Conservation (phyloP, 2,329 filamentous ascomycete genomes). For the Immersiporthe knoxdaviesiana region DNA sequence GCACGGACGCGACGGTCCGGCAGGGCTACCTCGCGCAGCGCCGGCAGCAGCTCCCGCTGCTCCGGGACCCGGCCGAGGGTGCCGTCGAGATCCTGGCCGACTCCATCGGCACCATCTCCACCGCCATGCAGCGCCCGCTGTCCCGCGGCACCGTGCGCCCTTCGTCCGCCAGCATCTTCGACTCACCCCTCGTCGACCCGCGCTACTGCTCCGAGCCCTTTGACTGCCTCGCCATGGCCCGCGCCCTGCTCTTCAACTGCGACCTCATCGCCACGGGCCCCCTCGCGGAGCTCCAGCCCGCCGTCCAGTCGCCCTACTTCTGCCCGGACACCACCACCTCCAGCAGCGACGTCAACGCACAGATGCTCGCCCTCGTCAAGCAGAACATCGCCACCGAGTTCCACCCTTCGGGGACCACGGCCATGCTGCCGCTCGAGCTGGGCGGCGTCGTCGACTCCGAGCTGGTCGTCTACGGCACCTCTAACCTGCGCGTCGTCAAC, state of each 20-base stretch:
- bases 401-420: conserved; percentile 32
- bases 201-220: conserved; percentile 51
- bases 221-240: conserved; percentile 50
- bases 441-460: conserved; percentile 49
- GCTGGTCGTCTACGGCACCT: conserved; percentile 51
- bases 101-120: conserved; percentile 33
- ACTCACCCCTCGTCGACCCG: conserved; percentile 56
- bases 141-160: conserved; percentile 53
- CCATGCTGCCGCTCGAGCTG: conserved; percentile 27
- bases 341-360: conserved; percentile 39
- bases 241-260: conserved; percentile 50
- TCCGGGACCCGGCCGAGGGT: conserved; percentile 40
- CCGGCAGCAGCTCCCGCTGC: conserved; percentile 40
- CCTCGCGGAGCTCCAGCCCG: conserved; percentile 32
- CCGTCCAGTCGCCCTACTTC: conserved; percentile 44
- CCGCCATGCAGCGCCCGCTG: conserved; percentile 33
- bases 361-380: conserved; percentile 43
- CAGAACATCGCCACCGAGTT: conserved; percentile 33
- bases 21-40: conserved; percentile 32
- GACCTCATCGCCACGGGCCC: conserved; percentile 35
- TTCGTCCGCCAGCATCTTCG: conserved; percentile 47
- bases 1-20: conserved; percentile 28
- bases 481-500: conserved; percentile 50
- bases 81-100: conserved; percentile 37
- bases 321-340: conserved; percentile 12